Conservation (phyloP, 139 green algal species). For the Micractinium conductrix region DNA sequence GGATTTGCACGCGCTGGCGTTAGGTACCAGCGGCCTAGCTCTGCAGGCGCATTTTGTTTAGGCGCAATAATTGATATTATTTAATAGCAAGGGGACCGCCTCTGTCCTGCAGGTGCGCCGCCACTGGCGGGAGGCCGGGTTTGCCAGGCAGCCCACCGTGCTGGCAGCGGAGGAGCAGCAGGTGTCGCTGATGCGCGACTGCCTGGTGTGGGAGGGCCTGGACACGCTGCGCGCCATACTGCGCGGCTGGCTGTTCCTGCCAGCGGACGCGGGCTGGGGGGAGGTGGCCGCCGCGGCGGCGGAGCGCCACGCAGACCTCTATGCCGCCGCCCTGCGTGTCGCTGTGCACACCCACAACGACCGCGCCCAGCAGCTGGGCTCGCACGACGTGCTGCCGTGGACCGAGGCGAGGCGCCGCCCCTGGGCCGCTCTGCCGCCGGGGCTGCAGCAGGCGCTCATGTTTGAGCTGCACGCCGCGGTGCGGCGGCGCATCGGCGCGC, state of each 20-base stretch:
- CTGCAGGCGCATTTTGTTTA: too few species aligned
- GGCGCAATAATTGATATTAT: too few species aligned
- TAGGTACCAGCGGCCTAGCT: too few species aligned
- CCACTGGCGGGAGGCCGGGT: slow-evolving; percentile 14
- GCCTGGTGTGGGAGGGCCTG: slow-evolving; percentile 20
- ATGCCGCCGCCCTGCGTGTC: neutral
- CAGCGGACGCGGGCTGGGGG: neutral
- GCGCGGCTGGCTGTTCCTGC: slow-evolving; percentile 21
- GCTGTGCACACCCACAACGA: neutral
- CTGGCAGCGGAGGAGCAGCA: slow-evolving; percentile 11
- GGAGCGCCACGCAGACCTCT: neutral
- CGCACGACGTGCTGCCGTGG: neutral
- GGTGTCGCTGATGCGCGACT: neutral
- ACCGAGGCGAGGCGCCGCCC: neutral
- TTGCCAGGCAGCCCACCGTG: neutral
- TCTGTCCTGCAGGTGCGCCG: too few species aligned
- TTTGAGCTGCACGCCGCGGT: slow-evolving; percentile 2
- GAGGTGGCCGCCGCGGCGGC: neutral
- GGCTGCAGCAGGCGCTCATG: slow-evolving; percentile 14
- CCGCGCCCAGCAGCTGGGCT: neutral
- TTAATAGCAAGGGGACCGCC: too few species aligned
- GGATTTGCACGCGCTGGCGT: too few species aligned
- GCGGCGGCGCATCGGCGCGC: neutral
- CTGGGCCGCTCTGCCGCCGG: neutral
- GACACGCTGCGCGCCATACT: neutral